Evolutionary conservation across 2,329 filamentous ascomycete genomes (phyloP), one percentile per base, ranked within the genome.

Genomic region (Piedraia hortae): DNA sequence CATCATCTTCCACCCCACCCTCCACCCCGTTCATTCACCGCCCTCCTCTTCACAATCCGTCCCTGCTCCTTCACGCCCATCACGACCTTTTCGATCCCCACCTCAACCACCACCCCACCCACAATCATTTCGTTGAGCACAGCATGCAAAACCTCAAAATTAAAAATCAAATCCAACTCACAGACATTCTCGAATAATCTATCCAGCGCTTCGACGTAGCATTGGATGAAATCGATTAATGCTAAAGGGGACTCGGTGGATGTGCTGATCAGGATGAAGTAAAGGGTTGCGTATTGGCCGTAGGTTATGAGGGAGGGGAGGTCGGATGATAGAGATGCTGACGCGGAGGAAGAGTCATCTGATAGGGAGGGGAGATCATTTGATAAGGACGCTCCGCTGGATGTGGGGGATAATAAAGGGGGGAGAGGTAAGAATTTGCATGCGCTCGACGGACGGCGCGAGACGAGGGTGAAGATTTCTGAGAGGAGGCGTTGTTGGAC

Each of bases 121-220:
- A 90, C 74, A 25, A 93, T 72, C 75, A 93, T 89, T 54, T 93
- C 82, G 26, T 66, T 68, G 6, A 93, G 53, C 9, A 78, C 67
- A 5, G 82, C 73, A 52, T 97, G 85, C 37, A 97, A 56, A 9
- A 78, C 88, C 57, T 97, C 85, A 37, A 90, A 97, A 44, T 93
- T 93, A 54, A 97, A 97, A 45, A 97, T 97, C 34, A 97, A 59
- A 46, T 97, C 80, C 25, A 97, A 56, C 53, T 97, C 85, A 57
- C 85, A 97, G 6, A 97, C 85, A 43, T 97, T 91, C 50, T 93
- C 85, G 42, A 97, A 97, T 18, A 97, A 57, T 31, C 77, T 66
- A 45, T 97, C 85, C 16, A 97, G 60, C 1, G 82, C 69, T 48
- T 97, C 85, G 31, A 97, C 85, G 38, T 91, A 97, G 28, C 97